phyloP scores from a whole-genome alignment of 768 basidiomycete genomes.

The Calocera viscosa region DNA sequence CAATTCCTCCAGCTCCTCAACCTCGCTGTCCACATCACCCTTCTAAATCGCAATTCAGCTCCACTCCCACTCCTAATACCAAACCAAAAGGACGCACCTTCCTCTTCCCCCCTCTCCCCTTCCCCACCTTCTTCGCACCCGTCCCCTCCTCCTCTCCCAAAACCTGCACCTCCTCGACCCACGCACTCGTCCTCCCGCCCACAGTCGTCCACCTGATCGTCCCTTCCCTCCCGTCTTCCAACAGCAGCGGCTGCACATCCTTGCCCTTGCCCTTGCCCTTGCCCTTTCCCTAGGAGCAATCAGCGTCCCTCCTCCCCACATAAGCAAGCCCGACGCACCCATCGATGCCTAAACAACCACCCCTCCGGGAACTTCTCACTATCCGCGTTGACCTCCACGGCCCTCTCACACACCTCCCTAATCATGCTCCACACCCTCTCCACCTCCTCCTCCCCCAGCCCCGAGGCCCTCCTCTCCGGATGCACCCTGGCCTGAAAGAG shows the following conservation, averaged over 20 bases:
- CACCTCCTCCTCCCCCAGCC: slow-evolving; percentile 40
- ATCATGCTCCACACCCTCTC: slow-evolving; percentile 44
- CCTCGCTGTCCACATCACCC: too few relatives aligned
- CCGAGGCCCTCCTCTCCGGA: slow-evolving; percentile 53
- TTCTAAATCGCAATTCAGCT: too few relatives aligned
- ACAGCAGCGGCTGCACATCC: slow-evolving; percentile 33
- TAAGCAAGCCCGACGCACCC: slow-evolving; percentile 34
- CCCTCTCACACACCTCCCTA: slow-evolving; percentile 42
- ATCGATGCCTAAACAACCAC: slow-evolving; percentile 59
- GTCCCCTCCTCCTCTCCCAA: slow-evolving; percentile 12
- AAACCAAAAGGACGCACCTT: neutral
- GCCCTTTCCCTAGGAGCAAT: slow-evolving; percentile 13
- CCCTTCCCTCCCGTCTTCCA: slow-evolving; percentile 55
- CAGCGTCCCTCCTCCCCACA: neutral
- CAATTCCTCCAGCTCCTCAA: too few relatives aligned
- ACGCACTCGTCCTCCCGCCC: slow-evolving; percentile 66
- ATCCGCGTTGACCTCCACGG: slow-evolving; percentile 61
- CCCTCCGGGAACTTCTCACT: slow-evolving; percentile 49
- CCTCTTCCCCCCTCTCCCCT: neutral
- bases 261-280: slow-evolving; percentile 52
- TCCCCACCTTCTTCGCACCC: neutral
- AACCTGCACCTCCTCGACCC: slow-evolving; percentile 49
- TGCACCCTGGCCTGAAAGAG: slow-evolving; percentile 62
- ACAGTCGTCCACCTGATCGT: slow-evolving; percentile 65
- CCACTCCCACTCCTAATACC: too few relatives aligned